Conservation (phyloP, 2,329 filamentous ascomycete species). For the Tolypocladium guangdongense region DNA sequence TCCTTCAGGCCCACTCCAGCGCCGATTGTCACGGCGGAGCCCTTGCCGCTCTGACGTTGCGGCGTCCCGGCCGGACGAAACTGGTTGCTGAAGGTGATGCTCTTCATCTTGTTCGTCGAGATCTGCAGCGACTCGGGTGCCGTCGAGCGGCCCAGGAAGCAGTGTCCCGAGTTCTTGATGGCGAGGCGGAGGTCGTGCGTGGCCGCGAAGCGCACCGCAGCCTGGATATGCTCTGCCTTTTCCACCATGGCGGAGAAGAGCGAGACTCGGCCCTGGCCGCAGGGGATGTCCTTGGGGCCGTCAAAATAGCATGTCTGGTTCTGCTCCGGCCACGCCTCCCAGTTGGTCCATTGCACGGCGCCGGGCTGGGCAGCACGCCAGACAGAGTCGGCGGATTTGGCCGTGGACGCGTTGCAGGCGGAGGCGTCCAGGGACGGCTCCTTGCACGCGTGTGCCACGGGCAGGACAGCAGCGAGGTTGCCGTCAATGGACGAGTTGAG, state of each 20-base stretch:
- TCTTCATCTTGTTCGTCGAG: slow-evolving; percentile 20
- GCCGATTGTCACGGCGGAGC: slow-evolving; percentile 16
- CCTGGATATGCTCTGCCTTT: slow-evolving; percentile 20
- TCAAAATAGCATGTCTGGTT: slow-evolving; percentile 25
- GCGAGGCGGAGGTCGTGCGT: slow-evolving; percentile 19
- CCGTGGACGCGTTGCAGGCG: slow-evolving; percentile 25
- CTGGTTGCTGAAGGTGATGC: slow-evolving; percentile 12
- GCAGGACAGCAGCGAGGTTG: slow-evolving; percentile 36
- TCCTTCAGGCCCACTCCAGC: slow-evolving; percentile 15
- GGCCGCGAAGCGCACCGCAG: slow-evolving; percentile 24
- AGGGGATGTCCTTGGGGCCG: slow-evolving; percentile 10
- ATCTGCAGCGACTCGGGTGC: slow-evolving; percentile 22
- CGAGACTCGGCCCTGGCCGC: slow-evolving; percentile 23
- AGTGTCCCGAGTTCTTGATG: slow-evolving; percentile 25
- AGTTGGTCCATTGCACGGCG: slow-evolving; percentile 25
- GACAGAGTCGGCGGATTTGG: slow-evolving; percentile 15
- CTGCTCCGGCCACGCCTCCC: slow-evolving; percentile 24
- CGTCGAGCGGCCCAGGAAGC: slow-evolving; percentile 20
- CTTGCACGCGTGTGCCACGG: slow-evolving; percentile 40
- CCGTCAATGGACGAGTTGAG: slow-evolving; percentile 40
- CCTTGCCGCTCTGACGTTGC: background rate
- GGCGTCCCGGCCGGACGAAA: slow-evolving; percentile 8
- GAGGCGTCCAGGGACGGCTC: slow-evolving; percentile 28
- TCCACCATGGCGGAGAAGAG: slow-evolving; percentile 23
- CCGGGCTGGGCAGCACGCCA: slow-evolving; percentile 24